phyloP scores from a whole-genome alignment of 1,284 basidiomycete species.

The Flammula alnicola region DNA sequence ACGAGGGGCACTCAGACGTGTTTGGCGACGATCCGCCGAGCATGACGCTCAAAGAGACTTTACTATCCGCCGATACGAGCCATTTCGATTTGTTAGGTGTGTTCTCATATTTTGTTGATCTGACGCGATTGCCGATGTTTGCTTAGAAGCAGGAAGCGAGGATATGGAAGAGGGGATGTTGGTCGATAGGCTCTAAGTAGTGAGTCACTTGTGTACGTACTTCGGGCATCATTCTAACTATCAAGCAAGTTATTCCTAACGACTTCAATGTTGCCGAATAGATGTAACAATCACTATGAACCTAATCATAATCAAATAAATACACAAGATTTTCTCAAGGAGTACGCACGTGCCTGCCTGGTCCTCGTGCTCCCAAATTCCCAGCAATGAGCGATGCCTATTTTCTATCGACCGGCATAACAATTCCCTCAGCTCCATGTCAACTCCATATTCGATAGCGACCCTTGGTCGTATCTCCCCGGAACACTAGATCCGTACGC shows the following conservation, averaged over 20 bases:
- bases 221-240: too few relatives aligned
- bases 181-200: too few relatives aligned
- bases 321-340: too few relatives aligned
- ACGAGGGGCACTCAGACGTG: conserved; percentile 3
- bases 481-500: too few relatives aligned
- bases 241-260: too few relatives aligned
- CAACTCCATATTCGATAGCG: too few relatives aligned
- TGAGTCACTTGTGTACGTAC: too few relatives aligned
- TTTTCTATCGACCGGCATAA: conserved; percentile 1
- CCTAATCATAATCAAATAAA: too few relatives aligned
- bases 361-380: background rate
- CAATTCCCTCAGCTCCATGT: too few relatives aligned
- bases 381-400: background rate
- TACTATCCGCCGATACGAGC: conserved; percentile 39
- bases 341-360: background rate
- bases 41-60: conserved; percentile 43
- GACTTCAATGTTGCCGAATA: too few relatives aligned
- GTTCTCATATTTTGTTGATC: conserved; percentile 1
- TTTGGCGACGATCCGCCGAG: conserved; percentile 36
- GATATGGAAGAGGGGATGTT: conserved; percentile 15
- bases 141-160: conserved; percentile 5
- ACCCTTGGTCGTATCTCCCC: too few relatives aligned
- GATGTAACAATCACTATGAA: too few relatives aligned
- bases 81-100: conserved; percentile 38
- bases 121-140: background rate